A percentile compares a stretch with the other conserved stretches of the same genome.
Conservation (phyloP, 768 basidiomycete species). For the Rickenella mellea region DNA sequence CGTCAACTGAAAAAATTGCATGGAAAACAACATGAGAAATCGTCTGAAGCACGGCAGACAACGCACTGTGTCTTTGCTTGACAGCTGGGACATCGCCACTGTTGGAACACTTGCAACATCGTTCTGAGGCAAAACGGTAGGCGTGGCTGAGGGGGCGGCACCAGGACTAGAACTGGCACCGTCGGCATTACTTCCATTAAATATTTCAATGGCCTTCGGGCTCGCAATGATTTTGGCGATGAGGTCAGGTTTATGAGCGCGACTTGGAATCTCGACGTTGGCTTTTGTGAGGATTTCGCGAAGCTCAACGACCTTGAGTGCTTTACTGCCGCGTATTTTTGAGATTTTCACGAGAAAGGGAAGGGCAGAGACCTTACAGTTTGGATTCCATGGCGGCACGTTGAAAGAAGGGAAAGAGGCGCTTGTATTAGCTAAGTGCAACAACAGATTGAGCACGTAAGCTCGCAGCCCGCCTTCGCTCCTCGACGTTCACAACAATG, state of each 20-base stretch:
- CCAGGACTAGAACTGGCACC: constrained; percentile 20
- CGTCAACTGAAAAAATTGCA: constrained; percentile 14
- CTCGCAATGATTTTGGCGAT: constrained; percentile 50
- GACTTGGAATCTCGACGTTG: constrained; percentile 35
- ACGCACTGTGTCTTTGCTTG: no score
- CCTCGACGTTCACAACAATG: no score
- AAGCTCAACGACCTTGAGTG: constrained; percentile 67
- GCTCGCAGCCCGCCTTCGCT: no score
- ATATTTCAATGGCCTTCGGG: constrained; percentile 39
- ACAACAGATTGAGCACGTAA: no score
- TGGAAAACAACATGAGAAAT: constrained; percentile 16
- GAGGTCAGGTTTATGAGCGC: constrained; percentile 60
- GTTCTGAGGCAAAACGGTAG: constrained; percentile 4
- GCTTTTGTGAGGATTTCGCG: constrained; percentile 51
- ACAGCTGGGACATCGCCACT: no score
- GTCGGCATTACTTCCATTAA: constrained; percentile 22
- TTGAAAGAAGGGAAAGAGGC: no score
- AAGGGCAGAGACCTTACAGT: no score
- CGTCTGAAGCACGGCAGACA: constrained; percentile 11
- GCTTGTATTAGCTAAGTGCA: no score
- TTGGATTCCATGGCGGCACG: no score
- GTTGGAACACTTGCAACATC: constrained; percentile 2
- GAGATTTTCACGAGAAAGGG: no score
- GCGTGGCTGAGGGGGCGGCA: constrained; percentile 14
- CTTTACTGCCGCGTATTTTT: no score